phyloP scores from a whole-genome alignment of 2,329 filamentous ascomycete species.

The Colletotrichum sp. region DNA sequence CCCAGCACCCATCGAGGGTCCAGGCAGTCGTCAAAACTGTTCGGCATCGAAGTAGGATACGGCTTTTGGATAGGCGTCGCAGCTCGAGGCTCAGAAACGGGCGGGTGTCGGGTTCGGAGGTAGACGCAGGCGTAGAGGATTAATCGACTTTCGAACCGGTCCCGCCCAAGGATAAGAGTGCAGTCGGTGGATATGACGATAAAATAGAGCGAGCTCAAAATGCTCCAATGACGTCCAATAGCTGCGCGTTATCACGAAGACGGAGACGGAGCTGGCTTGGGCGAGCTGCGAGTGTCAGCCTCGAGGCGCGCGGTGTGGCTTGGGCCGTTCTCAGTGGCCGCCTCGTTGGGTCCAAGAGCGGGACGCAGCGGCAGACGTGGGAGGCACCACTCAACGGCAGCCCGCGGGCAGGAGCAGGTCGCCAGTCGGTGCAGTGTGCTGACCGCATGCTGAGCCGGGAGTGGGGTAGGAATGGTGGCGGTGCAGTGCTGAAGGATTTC shows the following conservation, averaged over 20 bases:
- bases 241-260: slow-evolving; percentile 3
- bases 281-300: slow-evolving; percentile 15
- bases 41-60: slow-evolving; percentile 20
- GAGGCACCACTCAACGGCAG: background rate
- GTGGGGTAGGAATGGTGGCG: slow-evolving; percentile 19
- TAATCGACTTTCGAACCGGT: background rate
- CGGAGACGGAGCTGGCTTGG: background rate
- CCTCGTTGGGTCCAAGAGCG: background rate
- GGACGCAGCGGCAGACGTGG: background rate
- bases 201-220: slow-evolving; percentile 23
- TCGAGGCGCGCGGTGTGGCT: slow-evolving; percentile 17
- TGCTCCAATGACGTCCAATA: background rate
- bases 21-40: slow-evolving; percentile 22
- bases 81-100: slow-evolving; percentile 1
- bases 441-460: background rate
- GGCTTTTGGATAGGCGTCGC: background rate
- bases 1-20: slow-evolving; percentile 40
- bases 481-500: slow-evolving; percentile 9
- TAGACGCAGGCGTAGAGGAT: background rate
- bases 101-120: background rate
- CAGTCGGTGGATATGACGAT: slow-evolving; percentile 31
- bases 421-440: background rate
- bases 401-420: background rate
- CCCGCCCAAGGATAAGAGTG: slow-evolving; percentile 15
- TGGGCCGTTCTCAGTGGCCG: slow-evolving; percentile 1